A percentile compares a stretch with the other conserved stretches of the same genome.
Evolutionary conservation across 495 filamentous ascomycete species (phyloP).

Genomic region (Penicillium arizonense): DNA sequence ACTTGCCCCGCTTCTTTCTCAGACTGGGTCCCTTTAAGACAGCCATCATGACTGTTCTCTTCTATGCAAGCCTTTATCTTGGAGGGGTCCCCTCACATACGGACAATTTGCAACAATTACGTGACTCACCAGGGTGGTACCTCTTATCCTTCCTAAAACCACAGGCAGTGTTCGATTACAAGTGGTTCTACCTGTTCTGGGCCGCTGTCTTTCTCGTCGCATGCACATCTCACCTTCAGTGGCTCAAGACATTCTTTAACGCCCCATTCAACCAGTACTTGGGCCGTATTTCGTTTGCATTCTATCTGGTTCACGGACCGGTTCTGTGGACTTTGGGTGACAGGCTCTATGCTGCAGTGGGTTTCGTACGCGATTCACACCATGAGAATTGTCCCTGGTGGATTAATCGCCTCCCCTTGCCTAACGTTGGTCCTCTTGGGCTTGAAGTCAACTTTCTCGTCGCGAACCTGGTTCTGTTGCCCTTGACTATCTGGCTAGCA

Average conservation of each 20-base stretch:
- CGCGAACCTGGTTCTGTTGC: slow-evolving; percentile 54
- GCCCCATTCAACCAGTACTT: slow-evolving; percentile 47
- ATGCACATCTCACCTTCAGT: slow-evolving; percentile 24
- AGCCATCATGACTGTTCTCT: slow-evolving; percentile 42
- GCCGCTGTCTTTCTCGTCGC: slow-evolving; percentile 40
- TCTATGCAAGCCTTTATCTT: slow-evolving; percentile 35
- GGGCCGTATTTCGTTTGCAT: slow-evolving; percentile 50
- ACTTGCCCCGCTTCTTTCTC: slow-evolving; percentile 28
- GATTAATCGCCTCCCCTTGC: slow-evolving; percentile 45
- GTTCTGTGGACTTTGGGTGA: slow-evolving; percentile 41
- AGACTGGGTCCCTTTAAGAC: slow-evolving; percentile 36
- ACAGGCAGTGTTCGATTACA: slow-evolving; percentile 29
- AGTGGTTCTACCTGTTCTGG: slow-evolving; percentile 31
- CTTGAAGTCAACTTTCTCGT: slow-evolving; percentile 52
- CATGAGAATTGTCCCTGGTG: slow-evolving; percentile 36
- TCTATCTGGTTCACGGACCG: slow-evolving; percentile 57
- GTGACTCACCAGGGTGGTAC: slow-evolving; percentile 23
- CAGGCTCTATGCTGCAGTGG: slow-evolving; percentile 50
- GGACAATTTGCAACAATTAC: slow-evolving; percentile 13
- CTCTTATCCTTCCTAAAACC: slow-evolving; percentile 24
- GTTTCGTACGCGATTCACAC: slow-evolving; percentile 42
- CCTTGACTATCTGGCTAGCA: slow-evolving; percentile 55
- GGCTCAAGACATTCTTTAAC: slow-evolving; percentile 35
- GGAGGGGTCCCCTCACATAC: slow-evolving; percentile 20
- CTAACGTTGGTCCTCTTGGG: slow-evolving; percentile 50